Evolutionary conservation across 2,329 filamentous ascomycete species (phyloP), one percentile per base, ranked within the genome.

Genomic region (Beauveria sp.): DNA sequence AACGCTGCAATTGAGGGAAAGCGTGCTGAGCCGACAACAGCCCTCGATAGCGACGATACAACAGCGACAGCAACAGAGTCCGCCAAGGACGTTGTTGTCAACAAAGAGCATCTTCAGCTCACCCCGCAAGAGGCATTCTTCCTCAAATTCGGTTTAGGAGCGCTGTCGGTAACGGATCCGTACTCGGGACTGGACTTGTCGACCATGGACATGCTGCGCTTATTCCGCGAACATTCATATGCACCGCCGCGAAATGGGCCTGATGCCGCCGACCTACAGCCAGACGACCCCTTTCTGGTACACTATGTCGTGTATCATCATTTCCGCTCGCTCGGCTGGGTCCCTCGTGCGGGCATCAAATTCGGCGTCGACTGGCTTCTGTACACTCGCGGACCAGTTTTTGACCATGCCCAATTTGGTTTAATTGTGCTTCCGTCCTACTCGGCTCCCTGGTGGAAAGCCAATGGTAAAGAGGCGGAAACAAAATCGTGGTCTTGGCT

Each of bases 291-390:
- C 0, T 99, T 99, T 73, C 77, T 98, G 22, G 73, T 96, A 1
- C 87, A 91, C 62, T 99, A 98, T 70, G 86, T 86, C 14, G 91
- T 91, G 20, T 99, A 96, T 72, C 95, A 99, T 71, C 93, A 99
- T 72, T 99, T 96, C 76, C 88, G 95, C 43, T 96, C 92, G 0
- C 80, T 98, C 0, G 95, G 95, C 26, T 99, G 95, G 93, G 91
- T 97, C 1, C 89, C 96, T 0, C 88, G 96, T 16, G 86, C 90
- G 5, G 96, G 95, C 42, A 87, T 96, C 71, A 99, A 99, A 71
- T 99, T 99, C 68, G 91, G 90, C 24, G 90, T 92, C 10, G 95
- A 99, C 73, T 97, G 91, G 78, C 78, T 99, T n/a, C 82, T 99
- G 8, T 99, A 99, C 75, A 87, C 91, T 61, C 88, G 92, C 22